Percentiles rank a stretch among this genome's conserved stretches.
Evolutionary conservation across 805 yeast genomes (phyloP).

Genomic region (Hanseniaspora hatyaiensis): DNA sequence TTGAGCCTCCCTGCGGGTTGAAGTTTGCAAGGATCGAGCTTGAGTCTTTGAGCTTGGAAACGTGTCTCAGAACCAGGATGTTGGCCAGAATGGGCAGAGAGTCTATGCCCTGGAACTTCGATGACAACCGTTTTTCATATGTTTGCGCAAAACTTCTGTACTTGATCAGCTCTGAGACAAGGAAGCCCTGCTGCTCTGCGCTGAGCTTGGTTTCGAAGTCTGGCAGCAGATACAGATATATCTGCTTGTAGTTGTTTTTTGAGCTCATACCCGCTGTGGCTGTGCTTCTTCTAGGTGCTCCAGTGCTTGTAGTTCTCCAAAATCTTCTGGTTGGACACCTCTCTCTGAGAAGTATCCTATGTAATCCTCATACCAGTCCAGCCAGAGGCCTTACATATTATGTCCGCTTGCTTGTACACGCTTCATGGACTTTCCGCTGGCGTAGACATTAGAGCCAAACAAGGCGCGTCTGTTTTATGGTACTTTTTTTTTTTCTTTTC

Average conservation of each 20-base stretch:
- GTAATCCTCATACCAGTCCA: too few species aligned
- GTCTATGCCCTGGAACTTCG: conserved; percentile 7
- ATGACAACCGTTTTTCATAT: background rate
- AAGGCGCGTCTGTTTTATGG: too few species aligned
- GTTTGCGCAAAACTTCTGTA: background rate
- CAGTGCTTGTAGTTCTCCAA: too few species aligned
- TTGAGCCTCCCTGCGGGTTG: background rate
- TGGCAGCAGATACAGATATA: background rate
- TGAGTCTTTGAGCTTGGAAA: background rate
- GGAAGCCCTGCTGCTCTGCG: background rate
- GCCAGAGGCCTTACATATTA: too few species aligned
- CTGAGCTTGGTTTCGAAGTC: conserved; percentile 2
- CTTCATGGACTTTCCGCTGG: too few species aligned
- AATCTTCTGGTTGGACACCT: too few species aligned
- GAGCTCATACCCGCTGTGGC: background rate
- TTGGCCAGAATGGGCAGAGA: conserved; percentile 1
- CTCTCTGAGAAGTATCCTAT: too few species aligned
- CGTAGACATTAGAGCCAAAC: too few species aligned
- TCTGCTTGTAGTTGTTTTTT: conserved; percentile 1
- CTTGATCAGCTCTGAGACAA: conserved; percentile 3
- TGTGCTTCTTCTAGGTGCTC: too few species aligned
- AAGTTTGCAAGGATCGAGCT: background rate
- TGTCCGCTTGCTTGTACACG: too few species aligned
- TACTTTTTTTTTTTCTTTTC: too few species aligned
- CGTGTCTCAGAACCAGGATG: background rate